Evolutionary conservation across 768 basidiomycete genomes (phyloP).

Genomic region (Tylopilus rubrobrunneus): DNA sequence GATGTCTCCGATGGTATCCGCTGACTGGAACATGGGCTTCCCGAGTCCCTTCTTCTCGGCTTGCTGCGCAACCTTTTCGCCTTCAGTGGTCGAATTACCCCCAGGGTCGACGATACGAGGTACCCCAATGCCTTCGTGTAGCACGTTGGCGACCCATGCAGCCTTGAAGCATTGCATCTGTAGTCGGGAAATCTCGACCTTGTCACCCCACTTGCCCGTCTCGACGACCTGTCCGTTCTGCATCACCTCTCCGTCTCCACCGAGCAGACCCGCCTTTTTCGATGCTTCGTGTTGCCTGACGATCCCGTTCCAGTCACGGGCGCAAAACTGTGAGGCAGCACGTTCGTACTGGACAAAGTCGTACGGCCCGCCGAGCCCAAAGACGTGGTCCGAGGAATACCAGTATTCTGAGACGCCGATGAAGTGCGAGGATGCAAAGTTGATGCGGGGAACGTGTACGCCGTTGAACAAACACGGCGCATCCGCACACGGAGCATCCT

Average conservation of each 20-base stretch:
- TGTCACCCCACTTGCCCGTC: constrained; percentile 63
- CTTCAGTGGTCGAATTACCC: constrained; percentile 69
- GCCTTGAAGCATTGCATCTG: constrained; percentile 99
- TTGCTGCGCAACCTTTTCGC: constrained; percentile 67
- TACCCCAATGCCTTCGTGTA: constrained; percentile 94
- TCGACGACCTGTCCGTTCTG: constrained; percentile 58
- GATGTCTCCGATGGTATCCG: constrained; percentile 89
- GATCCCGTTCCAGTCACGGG: constrained; percentile 73
- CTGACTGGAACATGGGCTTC: constrained; percentile 81
- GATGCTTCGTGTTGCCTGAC: constrained; percentile 58
- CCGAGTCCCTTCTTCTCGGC: constrained; percentile 83
- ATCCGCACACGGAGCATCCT: constrained; percentile 76
- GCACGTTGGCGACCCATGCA: constrained; percentile 94
- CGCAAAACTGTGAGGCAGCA: constrained; percentile 84
- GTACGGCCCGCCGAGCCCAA: constrained; percentile 91
- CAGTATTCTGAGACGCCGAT: constrained; percentile 99
- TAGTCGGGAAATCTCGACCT: constrained; percentile 78
- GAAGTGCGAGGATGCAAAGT: constrained; percentile 90
- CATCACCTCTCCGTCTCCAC: constrained; percentile 64
- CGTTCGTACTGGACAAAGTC: constrained; percentile 96
- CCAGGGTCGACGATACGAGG: constrained; percentile 86
- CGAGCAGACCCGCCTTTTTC: constrained; percentile 44
- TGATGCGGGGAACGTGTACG: constrained; percentile 88
- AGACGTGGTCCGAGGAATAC: constrained; percentile 98
- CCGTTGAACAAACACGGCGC: constrained; percentile 92